Evolutionary conservation across 306 rosid species (phyloP).

Genomic region (Aeschynomene evenia): DNA sequence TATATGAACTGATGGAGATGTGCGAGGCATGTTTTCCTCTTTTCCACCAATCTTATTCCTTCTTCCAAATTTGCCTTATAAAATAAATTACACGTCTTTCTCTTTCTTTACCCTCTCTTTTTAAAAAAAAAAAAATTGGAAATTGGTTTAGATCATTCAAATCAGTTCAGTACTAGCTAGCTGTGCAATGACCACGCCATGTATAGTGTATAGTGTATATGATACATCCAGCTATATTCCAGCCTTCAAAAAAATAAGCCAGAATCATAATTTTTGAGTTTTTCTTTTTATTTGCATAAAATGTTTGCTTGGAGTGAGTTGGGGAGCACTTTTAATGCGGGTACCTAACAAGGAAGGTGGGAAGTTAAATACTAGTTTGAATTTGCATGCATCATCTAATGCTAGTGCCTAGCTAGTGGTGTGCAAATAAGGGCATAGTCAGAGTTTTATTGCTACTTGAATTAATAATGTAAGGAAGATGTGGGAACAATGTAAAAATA

Average conservation of each 20-base stretch:
- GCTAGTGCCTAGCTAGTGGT: background rate
- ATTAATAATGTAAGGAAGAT: conserved; percentile 17
- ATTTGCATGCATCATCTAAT: conserved; percentile 15
- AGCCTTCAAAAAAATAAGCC: conserved; percentile 3
- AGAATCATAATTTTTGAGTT: background rate
- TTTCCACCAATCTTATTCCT: conserved; percentile 35
- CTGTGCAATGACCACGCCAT: conserved; percentile 13
- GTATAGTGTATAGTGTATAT: background rate
- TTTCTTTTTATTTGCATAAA: background rate
- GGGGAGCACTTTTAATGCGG: conserved; percentile 34
- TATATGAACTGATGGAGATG: conserved; percentile 33
- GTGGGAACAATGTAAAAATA: background rate
- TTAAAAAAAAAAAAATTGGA: background rate
- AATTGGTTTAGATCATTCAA: background rate
- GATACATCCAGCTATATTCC: conserved; percentile 25
- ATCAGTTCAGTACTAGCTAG: conserved; percentile 21
- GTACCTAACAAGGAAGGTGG: conserved; percentile 35
- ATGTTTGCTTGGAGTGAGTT: conserved; percentile 28
- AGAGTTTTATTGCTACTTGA: conserved; percentile 1
- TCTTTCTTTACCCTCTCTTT: background rate
- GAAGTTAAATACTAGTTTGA: conserved; percentile 27
- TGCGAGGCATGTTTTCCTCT: conserved; percentile 37
- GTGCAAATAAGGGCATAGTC: conserved; percentile 17
- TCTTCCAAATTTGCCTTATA: conserved; percentile 24
- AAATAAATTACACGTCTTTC: conserved; percentile 10